These are phyloP conservation scores for Gynostemma pentaphyllum DNA, from an alignment of 306 rosid species.

Conservation along the genomic window DNA sequence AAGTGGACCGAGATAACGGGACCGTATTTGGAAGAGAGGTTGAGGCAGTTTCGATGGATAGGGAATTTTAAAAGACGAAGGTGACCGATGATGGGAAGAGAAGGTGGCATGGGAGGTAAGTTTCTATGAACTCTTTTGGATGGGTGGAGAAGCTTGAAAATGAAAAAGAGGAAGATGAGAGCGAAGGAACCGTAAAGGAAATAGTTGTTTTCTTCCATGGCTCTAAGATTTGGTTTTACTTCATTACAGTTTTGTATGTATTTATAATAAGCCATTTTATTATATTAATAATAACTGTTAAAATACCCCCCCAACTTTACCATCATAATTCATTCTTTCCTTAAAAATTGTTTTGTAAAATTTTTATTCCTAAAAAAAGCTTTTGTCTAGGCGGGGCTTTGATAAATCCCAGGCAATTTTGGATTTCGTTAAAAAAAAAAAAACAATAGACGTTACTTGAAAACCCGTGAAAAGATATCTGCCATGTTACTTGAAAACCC, in stretches of 20 bases:
- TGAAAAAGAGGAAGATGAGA: slow-evolving; percentile 1
- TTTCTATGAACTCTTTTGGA: slow-evolving; percentile 7
- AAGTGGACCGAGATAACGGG: slow-evolving; percentile 19
- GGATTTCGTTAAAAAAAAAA: too few relatives aligned
- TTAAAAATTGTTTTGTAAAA: too few relatives aligned
- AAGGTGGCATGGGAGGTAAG: slow-evolving; percentile 43
- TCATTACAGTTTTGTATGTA: neutral
- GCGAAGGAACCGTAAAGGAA: neutral
- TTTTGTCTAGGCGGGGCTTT: too few relatives aligned
- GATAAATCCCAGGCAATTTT: too few relatives aligned
- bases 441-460: too few relatives aligned
- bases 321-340: too few relatives aligned
- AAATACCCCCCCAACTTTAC: too few relatives aligned
- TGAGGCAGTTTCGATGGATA: slow-evolving; percentile 17
- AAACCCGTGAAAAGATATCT: too few relatives aligned
- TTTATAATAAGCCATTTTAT: too few relatives aligned
- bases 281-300: too few relatives aligned
- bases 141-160: slow-evolving; percentile 18
- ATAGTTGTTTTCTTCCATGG: neutral
- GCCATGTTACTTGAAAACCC: too few relatives aligned
- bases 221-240: neutral
- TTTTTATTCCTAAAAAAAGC: too few relatives aligned
- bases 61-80: slow-evolving; percentile 38
- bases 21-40: slow-evolving; percentile 34
- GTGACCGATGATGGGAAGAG: slow-evolving; percentile 50